Conservation (phyloP, 768 basidiomycete genomes). For the Russula olivacea region DNA sequence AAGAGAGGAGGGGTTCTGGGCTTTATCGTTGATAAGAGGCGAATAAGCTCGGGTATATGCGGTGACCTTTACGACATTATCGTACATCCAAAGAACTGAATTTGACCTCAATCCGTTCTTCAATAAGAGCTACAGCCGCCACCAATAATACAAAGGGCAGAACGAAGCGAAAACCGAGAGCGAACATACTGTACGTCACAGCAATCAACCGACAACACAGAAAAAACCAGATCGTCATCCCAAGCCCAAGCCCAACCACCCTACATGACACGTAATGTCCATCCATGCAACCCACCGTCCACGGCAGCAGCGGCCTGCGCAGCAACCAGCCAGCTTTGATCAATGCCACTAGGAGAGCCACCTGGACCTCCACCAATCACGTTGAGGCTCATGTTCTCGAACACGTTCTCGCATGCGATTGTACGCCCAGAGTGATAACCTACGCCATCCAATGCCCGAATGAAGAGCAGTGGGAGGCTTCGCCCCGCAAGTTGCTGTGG, state of each 20-base stretch:
- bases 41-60: background rate
- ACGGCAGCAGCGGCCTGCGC: constrained; percentile 62
- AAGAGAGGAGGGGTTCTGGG: background rate
- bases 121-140: constrained; percentile 17
- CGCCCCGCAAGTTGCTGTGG: constrained; percentile 57
- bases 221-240: constrained; percentile 15
- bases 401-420: constrained; percentile 76
- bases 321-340: constrained; percentile 67
- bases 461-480: constrained; percentile 73
- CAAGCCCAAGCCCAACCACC: background rate
- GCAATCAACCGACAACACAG: constrained; percentile 10
- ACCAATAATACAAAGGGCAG: constrained; percentile 10
- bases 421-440: constrained; percentile 86
- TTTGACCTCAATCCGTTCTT: background rate
- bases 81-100: background rate
- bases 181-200: constrained; percentile 6
- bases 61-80: background rate
- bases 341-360: constrained; percentile 42
- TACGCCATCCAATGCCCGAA: constrained; percentile 75
- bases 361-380: constrained; percentile 41
- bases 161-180: background rate
- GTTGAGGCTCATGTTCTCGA: constrained; percentile 60
- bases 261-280: constrained; percentile 78
- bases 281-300: constrained; percentile 64
- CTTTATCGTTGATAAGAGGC: background rate